Percentiles rank a stretch among this genome's conserved stretches.
These are phyloP conservation scores for Penicillium turbatum DNA, from an alignment of 495 filamentous ascomycete species.

Conservation along the genomic window DNA sequence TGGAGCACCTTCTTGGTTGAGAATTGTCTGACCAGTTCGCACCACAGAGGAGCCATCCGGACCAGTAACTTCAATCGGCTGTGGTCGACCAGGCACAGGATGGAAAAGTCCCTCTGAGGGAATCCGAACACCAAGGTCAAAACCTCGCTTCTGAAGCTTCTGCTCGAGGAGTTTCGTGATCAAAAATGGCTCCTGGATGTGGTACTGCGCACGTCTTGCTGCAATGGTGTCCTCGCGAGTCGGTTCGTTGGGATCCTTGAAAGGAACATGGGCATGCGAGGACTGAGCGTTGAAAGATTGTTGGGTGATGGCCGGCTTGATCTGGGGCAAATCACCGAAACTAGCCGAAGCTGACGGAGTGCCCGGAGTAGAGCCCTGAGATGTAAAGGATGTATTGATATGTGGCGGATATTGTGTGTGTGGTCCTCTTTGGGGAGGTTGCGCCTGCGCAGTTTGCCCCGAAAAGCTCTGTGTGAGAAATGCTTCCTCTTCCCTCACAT, in stretches of 20 bases:
- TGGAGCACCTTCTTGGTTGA: constrained; percentile 61
- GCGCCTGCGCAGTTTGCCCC: constrained; percentile 41
- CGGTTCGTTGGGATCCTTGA: constrained; percentile 41
- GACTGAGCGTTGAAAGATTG: constrained; percentile 34
- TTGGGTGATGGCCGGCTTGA: constrained; percentile 31
- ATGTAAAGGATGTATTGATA: constrained; percentile 40
- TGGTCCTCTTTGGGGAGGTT: constrained; percentile 41
- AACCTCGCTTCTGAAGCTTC: constrained; percentile 44
- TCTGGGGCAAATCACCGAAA: constrained; percentile 35
- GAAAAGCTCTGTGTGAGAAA: constrained; percentile 59
- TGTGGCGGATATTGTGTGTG: constrained; percentile 36
- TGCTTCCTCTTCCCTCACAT: constrained; percentile 78
- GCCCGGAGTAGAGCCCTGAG: constrained; percentile 40
- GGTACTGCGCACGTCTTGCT: constrained; percentile 47
- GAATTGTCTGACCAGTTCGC: constrained; percentile 54
- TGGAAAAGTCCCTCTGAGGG: constrained; percentile 60
- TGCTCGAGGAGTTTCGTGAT: constrained; percentile 45
- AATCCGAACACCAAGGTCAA: constrained; percentile 56
- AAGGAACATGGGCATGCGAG: constrained; percentile 29
- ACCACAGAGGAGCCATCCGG: constrained; percentile 52
- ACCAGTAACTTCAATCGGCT: constrained; percentile 51
- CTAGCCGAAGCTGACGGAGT: constrained; percentile 36
- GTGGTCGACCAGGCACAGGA: constrained; percentile 43
- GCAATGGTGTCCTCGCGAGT: constrained; percentile 42
- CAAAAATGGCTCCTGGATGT: constrained; percentile 58